Evolutionary conservation across 2,329 filamentous ascomycete species (phyloP), one percentile per base, ranked within the genome.

Genomic region (Alternaria longipes): DNA sequence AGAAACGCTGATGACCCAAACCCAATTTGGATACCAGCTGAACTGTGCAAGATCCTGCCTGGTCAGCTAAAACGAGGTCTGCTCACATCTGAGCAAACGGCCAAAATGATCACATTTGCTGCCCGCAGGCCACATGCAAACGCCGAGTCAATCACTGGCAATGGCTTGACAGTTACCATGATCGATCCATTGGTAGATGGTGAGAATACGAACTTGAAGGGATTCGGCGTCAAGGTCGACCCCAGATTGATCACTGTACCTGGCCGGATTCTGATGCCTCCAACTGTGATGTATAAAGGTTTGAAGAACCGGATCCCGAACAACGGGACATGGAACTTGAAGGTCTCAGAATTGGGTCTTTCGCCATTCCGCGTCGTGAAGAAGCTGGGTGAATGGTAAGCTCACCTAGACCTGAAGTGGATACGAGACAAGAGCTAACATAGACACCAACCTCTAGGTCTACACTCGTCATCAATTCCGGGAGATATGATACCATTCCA

Each of bases 291-390:
- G 2, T 97, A 97, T 71, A 62, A 74, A 20, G 63, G 42, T 16
- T 64, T 55, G 16, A 73, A 65, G 7, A 58, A 67, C 52, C 59
- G 84, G 6, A 72, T 52, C 1, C 79, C 85, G 0, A 63, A 56
- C 1, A 78, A 80, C n/a, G 91, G 90, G 0, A 83, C 84, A 1
- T 95, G 91, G 92, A 93, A 93, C 69, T 86, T 94, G 82, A 68
- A 73, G 28, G 38, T 59, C 4, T 28, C 56, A 7, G n/a, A 47
- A 8, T 59, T 75, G 14, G 72, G 73, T 1, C 9, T 63, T 9
- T 66, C 71, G 12, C 76, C 75, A 4, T 76, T 77, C 51, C 64
- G 65, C 12, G 34, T 64, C 4, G 63, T 67, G 3, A 71, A 60
- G 34, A 44, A 57, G 1, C 56, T 79, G 3, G 63, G 64, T 0